Evolutionary conservation across 306 rosid species (phyloP), one percentile per base, ranked within the genome.

Genomic region (Corylus americana): DNA sequence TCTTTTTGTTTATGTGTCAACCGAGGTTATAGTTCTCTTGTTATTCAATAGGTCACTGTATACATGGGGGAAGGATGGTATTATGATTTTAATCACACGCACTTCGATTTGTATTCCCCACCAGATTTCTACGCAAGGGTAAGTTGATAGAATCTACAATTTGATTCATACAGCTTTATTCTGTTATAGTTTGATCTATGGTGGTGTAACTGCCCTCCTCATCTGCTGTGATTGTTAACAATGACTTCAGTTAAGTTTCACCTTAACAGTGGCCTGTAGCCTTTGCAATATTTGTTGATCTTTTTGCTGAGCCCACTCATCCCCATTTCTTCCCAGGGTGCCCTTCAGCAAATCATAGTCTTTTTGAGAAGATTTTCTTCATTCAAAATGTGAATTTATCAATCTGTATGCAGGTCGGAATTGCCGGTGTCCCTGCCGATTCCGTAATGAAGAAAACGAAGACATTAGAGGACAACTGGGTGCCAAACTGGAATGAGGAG

Each of bases 31-130:
- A 55, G 55, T 86, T 73, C n/a, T 57, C 25, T 83, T 80, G 70
- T 78, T 78, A 16, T 74, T 76, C 66, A 71, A 70, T 76, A 95
- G 99, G 98, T 91, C 78, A 93, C 93, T 77, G 87, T 96, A 22
- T 91, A 83, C 58, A 90, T 96, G 98, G 99, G 99, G 13, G 98
- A 96, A 91, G 99, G 99, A 77, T 96, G 99, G 99, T 89, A 86
- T 75, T 79, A 87, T 73, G 99, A 96, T 87, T 96, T 96, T 79
- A 73, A 61, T 47, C 93, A 82, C 80, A 90, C 96, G 0, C 98
- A 91, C 89, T 96, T 93, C 45, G 99, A 96, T 81, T 91, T 91
- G 57, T 96, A 77, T 80, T 96, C 98, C 54, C 99, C 99, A 27
- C 99, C 99, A 8, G 99, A 96, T 85, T 96, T 96, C 86, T 96